Evolutionary conservation across 2,329 filamentous ascomycete genomes (phyloP), one percentile per base, ranked within the genome.

Genomic region (Sclerotinia trifoliorum): DNA sequence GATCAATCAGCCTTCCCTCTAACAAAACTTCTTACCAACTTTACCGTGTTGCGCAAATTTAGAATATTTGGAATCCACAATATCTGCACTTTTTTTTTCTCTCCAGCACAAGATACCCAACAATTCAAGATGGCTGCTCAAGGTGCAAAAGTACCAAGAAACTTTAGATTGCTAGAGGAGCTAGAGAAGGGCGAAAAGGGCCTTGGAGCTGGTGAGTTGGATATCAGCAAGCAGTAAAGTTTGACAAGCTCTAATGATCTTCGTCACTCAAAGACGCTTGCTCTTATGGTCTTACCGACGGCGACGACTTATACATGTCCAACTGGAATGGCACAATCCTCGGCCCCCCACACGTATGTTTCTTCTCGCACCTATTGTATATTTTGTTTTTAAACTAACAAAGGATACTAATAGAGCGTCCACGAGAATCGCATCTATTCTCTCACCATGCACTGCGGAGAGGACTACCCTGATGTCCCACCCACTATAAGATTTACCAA

Each of bases 391-490:
- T 60, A 48, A 21, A 58, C 68, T 65, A 48, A 65, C 19, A 49
- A 19, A 2, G 11, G 17, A 21, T 39, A 13, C 39, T 35, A 64
- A 15, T 77, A 95, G 92, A 96, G 93, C 80, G 93, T 90, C 71
- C 94, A 98, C 79, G 95, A 99, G 84, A 99, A 99, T 82, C 91
- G 95, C 77, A 99, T 99, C 82, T 99, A 99, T 85, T 96, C 93
- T 74, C 86, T 99, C 76, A 96, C 94, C 81, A 97, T 99, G 83
- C 90, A 96, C 83, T 99, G 95, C 83, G 94, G 93, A 71, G 85
- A 88, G 61, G 84, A 91, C 68, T 99, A 99, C 80, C 95, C 95
- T 65, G 93, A 97, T 78, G 83, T 87, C 71, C 95, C 95, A 57
- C 95, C 95, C 0, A 88, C 90, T 64, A 92, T 99, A 76, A 89